Conservation (phyloP, 2,329 filamentous ascomycete genomes). For the Arthrinium phaeospermum region DNA sequence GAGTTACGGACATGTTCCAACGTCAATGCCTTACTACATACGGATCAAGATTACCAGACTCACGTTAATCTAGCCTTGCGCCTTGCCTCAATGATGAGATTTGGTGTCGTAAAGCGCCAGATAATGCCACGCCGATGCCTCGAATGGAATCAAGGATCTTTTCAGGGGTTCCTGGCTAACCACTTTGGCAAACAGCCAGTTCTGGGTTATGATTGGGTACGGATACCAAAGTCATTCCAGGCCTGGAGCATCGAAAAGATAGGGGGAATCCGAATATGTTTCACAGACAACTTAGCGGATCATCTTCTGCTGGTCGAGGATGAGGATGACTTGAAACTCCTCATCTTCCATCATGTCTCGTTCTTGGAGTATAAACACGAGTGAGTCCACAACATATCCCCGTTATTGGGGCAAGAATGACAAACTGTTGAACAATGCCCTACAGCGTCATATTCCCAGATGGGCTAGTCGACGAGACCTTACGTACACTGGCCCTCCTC, state of each 20-base stretch:
- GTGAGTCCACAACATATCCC: neutral
- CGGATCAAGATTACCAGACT: too few species aligned
- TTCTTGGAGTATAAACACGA: neutral
- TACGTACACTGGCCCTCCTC: neutral
- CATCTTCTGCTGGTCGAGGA: neutral
- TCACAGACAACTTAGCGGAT: neutral
- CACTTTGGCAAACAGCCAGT: neutral
- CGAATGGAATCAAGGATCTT: neutral
- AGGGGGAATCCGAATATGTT: neutral
- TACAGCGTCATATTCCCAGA: neutral
- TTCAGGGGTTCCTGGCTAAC: neutral
- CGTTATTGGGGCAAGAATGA: neutral
- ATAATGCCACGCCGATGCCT: neutral
- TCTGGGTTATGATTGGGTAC: neutral
- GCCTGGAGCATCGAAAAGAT: neutral
- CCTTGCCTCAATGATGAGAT: neutral
- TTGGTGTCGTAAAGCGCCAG: neutral
- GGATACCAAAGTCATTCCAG: neutral
- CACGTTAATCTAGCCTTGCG: neutral
- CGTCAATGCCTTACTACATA: too few species aligned
- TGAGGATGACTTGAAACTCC: neutral
- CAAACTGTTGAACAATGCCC: neutral
- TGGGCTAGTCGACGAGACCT: neutral
- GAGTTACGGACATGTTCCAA: neutral
- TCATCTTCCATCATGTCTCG: neutral